Conservation (phyloP, 371 early-diverging fungal species). For the Blakeslea trispora region DNA sequence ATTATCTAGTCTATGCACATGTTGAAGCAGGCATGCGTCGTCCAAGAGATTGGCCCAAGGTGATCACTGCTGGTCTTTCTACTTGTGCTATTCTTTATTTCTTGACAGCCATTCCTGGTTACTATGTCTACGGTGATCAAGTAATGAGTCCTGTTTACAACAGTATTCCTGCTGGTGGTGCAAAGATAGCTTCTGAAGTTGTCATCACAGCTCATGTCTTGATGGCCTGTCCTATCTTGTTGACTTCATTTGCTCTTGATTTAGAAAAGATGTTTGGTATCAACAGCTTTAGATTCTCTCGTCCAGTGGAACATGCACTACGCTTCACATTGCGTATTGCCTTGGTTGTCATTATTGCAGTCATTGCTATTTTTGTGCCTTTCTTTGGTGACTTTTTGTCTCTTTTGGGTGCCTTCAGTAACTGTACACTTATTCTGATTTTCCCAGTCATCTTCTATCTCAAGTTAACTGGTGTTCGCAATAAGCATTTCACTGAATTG, state of each 20-base stretch:
- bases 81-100: constrained; percentile 77
- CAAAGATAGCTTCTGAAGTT: constrained; percentile 66
- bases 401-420: constrained; percentile 68
- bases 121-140: constrained; percentile 78
- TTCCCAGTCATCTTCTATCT: constrained; percentile 72
- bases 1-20: constrained; percentile 47
- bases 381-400: constrained; percentile 76
- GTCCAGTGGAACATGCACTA: constrained; percentile 35
- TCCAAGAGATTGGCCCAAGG: constrained; percentile 75
- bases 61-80: constrained; percentile 66
- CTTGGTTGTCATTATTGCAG: constrained; percentile 44
- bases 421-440: constrained; percentile 66
- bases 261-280: constrained; percentile 59
- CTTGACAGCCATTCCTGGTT: constrained; percentile 76
- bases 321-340: constrained; percentile 47
- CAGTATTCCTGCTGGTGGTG: constrained; percentile 66
- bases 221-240: constrained; percentile 78
- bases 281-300: constrained; percentile 28
- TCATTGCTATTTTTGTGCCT: constrained; percentile 63
- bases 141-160: constrained; percentile 75
- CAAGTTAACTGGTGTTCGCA: constrained; percentile 56
- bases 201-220: constrained; percentile 83
- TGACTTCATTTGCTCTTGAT: constrained; percentile 81
- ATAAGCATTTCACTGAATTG: constrained; percentile 39
- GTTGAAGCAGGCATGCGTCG: constrained; percentile 82